Evolutionary conservation across 345 rosid genomes (phyloP).

Genomic region (Eutrema japonicum): DNA sequence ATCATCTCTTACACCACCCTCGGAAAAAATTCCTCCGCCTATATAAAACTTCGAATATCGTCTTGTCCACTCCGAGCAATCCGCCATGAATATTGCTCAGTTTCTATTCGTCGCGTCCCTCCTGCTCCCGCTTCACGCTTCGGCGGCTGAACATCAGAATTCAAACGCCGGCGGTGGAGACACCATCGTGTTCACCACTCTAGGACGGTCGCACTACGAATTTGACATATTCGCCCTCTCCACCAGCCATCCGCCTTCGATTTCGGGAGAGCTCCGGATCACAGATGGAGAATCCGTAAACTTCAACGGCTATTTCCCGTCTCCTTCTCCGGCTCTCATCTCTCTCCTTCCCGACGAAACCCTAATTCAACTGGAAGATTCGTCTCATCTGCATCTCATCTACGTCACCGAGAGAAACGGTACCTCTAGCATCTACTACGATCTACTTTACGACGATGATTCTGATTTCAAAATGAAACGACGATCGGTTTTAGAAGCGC

Average conservation of each 20-base stretch:
- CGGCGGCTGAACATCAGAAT: conserved; percentile 30
- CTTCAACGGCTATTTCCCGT: conserved; percentile 84
- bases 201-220: conserved; percentile 66
- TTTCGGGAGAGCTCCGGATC: conserved; percentile 53
- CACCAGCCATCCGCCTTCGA: conserved; percentile 37
- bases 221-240: conserved; percentile 78
- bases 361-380: conserved; percentile 32
- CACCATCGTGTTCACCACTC: conserved; percentile 71
- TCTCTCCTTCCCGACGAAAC: conserved; percentile 46
- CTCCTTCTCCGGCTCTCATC: conserved; percentile 52
- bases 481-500: conserved; percentile 53
- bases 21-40: neutral
- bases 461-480: conserved; percentile 35
- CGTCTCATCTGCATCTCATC: conserved; percentile 55
- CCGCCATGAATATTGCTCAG: conserved; percentile 33
- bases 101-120: conserved; percentile 4
- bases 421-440: conserved; percentile 63
- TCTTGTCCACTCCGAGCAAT: neutral
- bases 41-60: neutral
- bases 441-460: conserved; percentile 42
- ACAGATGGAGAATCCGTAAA: conserved; percentile 79
- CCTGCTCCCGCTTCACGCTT: conserved; percentile 5
- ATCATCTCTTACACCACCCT: conserved; percentile 33
- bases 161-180: conserved; percentile 29
- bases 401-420: conserved; percentile 85